Evolutionary conservation across 371 early-diverging fungal genomes (phyloP).

Genomic region (Catenaria anguillulae): DNA sequence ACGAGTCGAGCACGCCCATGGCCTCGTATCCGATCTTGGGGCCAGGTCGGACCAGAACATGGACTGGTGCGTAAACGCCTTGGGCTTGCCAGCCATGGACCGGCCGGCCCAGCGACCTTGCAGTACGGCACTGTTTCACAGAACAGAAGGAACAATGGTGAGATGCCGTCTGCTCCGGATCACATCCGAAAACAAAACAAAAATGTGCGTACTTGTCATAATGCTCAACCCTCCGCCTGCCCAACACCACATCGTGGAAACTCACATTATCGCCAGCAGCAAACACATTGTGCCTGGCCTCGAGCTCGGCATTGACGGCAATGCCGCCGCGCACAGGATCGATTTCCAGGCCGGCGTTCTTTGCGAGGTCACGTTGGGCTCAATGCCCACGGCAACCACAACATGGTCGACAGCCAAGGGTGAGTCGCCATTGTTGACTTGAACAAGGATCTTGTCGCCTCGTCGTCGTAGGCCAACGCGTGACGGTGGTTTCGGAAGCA

Average conservation of each 20-base stretch:
- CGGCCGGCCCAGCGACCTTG: constrained; percentile 54
- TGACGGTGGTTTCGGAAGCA: constrained; percentile 32
- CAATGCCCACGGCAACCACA: constrained; percentile 54
- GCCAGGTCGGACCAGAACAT: constrained; percentile 70
- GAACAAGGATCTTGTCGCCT: constrained; percentile 14
- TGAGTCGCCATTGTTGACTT: constrained; percentile 31
- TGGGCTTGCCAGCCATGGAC: constrained; percentile 48
- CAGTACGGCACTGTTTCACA: constrained; percentile 34
- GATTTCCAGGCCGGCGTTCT: constrained; percentile 51
- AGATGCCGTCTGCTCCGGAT: neutral
- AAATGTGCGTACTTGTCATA: constrained; percentile 23
- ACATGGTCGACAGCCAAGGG: constrained; percentile 44
- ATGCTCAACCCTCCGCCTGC: constrained; percentile 62
- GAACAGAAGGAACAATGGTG: neutral
- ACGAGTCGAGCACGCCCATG: constrained; percentile 51
- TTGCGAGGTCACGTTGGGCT: constrained; percentile 51
- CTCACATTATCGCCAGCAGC: constrained; percentile 60
- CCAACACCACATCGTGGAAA: constrained; percentile 56
- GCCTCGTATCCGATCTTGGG: constrained; percentile 59
- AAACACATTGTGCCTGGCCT: constrained; percentile 52
- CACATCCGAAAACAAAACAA: neutral
- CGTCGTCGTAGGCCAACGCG: constrained; percentile 17
- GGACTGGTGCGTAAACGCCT: constrained; percentile 53
- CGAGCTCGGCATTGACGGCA: constrained; percentile 58
- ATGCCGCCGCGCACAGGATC: constrained; percentile 52